phyloP scores from a whole-genome alignment of 169 alveolate genomes.

The Ichthyophthirius multifiliis region DNA sequence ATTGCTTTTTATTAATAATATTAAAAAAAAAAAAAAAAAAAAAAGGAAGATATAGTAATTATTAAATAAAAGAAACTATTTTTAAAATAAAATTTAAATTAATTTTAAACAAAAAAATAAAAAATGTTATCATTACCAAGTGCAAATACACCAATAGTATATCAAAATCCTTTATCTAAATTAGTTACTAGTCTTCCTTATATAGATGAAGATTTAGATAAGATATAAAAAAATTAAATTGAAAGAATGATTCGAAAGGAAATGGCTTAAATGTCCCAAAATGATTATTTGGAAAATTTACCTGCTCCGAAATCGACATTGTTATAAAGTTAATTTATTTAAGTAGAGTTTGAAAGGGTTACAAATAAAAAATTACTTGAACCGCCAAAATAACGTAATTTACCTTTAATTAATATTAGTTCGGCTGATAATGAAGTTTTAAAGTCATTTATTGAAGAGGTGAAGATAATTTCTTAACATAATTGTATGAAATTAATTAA shows the following conservation, averaged over 20 bases:
- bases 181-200: constrained; percentile 15
- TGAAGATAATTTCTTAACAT: background rate
- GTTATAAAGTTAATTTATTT: background rate
- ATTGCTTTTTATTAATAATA: too few relatives aligned
- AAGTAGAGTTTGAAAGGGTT: background rate
- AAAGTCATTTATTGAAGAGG: background rate
- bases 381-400: background rate
- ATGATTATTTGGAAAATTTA: background rate
- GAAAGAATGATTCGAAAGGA: background rate
- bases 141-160: background rate
- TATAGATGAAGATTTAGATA: background rate
- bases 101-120: too few relatives aligned
- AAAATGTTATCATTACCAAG: background rate
- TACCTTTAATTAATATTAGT: background rate
- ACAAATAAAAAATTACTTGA: background rate
- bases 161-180: background rate
- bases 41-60: too few relatives aligned
- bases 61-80: too few relatives aligned
- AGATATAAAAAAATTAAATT: background rate
- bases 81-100: too few relatives aligned
- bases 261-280: background rate
- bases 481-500: background rate
- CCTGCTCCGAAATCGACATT: background rate
- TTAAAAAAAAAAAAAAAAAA: too few relatives aligned
- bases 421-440: background rate